A percentile compares a stretch with the other conserved stretches of the same genome.
Conservation (phyloP, 179 eudicot genomes). For the Nepenthes alata region DNA sequence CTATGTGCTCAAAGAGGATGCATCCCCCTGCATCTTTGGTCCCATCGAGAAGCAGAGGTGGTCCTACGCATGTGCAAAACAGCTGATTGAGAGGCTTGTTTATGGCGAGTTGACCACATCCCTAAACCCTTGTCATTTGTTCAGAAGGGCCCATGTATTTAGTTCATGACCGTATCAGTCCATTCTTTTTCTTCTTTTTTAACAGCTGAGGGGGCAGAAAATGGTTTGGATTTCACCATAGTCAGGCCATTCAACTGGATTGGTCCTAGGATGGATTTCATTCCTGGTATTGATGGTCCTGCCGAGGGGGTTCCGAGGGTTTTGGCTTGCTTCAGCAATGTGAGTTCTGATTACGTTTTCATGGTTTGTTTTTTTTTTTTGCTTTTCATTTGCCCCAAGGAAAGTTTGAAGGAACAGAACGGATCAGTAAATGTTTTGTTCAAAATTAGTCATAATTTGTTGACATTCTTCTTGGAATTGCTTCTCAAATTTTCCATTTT, state of each 20-base stretch:
- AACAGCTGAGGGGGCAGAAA: constrained; percentile 15
- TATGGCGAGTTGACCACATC: constrained; percentile 3
- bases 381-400: neutral
- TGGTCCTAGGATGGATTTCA: constrained; percentile 20
- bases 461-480: too few relatives aligned
- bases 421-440: too few relatives aligned
- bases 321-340: constrained; percentile 13
- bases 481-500: neutral
- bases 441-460: too few relatives aligned
- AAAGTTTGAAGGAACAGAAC: too few relatives aligned
- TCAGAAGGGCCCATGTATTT: neutral
- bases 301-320: constrained; percentile 16
- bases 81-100: constrained; percentile 12
- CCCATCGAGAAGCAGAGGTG: constrained; percentile 17
- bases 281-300: constrained; percentile 16
- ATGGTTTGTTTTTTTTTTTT: neutral
- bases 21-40: constrained; percentile 15
- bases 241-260: constrained; percentile 16
- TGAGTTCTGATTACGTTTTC: constrained; percentile 3
- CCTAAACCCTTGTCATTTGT: neutral
- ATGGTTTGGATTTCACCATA: constrained; percentile 12
- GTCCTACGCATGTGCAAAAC: constrained; percentile 16
- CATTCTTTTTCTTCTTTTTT: neutral
- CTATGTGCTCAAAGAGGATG: constrained; percentile 12
- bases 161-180: neutral